These are phyloP conservation scores for Xylaria castorea DNA, from an alignment of 495 filamentous ascomycete species.

Conservation along the genomic window DNA sequence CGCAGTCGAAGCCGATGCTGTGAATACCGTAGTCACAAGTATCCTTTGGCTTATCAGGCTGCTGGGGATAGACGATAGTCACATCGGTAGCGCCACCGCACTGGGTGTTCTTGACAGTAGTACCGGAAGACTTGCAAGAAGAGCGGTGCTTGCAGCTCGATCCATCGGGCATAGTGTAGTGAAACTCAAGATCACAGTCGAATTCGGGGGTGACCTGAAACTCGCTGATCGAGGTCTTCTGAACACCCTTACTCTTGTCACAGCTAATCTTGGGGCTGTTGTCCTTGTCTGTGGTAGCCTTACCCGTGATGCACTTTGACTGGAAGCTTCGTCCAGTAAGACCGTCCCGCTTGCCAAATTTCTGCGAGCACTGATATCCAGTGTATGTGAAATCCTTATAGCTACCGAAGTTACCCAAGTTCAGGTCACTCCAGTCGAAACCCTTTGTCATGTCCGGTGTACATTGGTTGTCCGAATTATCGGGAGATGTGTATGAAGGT, in stretches of 20 bases:
- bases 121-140: conserved; percentile 67
- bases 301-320: conserved; percentile 72
- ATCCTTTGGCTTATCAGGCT: conserved; percentile 57
- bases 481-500: conserved; percentile 68
- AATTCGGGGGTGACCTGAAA: conserved; percentile 75
- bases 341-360: conserved; percentile 57
- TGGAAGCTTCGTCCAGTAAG: conserved; percentile 53
- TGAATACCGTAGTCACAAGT: conserved; percentile 76
- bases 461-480: conserved; percentile 80
- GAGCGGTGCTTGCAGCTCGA: conserved; percentile 76
- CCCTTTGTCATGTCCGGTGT: conserved; percentile 67
- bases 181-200: conserved; percentile 78
- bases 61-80: conserved; percentile 71
- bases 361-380: conserved; percentile 70
- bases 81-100: conserved; percentile 90
- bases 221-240: conserved; percentile 75
- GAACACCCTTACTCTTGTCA: conserved; percentile 53
- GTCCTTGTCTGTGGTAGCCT: conserved; percentile 53
- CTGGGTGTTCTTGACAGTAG: conserved; percentile 77
- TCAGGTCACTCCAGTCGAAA: conserved; percentile 73
- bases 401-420: conserved; percentile 64
- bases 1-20: conserved; percentile 82
- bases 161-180: conserved; percentile 82
- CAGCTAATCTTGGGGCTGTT: conserved; percentile 65
- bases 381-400: conserved; percentile 77